Percentiles rank a stretch among this genome's conserved stretches.
Conservation (phyloP, 257 asterid species). For the Solanum tarapatanum region DNA sequence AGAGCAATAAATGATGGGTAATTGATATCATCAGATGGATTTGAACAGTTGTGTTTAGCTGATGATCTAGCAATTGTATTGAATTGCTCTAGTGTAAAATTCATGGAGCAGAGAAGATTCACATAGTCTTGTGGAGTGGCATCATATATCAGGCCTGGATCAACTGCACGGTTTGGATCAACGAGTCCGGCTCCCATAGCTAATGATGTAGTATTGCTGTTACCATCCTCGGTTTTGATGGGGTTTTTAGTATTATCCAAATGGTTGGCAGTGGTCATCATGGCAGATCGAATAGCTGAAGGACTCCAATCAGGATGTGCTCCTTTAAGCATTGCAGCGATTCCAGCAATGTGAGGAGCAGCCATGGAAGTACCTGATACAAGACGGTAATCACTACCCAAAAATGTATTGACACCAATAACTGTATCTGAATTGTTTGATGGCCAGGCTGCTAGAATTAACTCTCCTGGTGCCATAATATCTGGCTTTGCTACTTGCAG, state of each 20-base stretch:
- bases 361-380: not conserved
- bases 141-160: constrained; percentile 15
- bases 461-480: not conserved
- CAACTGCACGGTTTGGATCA: constrained; percentile 13
- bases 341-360: not conserved
- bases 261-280: not conserved
- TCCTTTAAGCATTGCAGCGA: not conserved
- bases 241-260: not conserved
- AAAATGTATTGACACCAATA: not conserved
- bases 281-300: not conserved
- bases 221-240: not conserved
- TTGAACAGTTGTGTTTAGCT: constrained; percentile 1
- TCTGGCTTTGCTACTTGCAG: not conserved
- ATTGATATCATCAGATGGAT: constrained; percentile 3
- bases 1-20: constrained; percentile 9
- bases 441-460: not conserved
- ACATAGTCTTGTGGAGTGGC: constrained; percentile 7
- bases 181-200: constrained; percentile 9
- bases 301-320: not conserved
- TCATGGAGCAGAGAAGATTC: constrained; percentile 13
- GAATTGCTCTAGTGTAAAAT: constrained; percentile 1
- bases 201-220: not conserved
- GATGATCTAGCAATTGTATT: not conserved
- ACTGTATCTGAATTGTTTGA: not conserved
- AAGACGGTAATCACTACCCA: not conserved